phyloP scores from a whole-genome alignment of 352 stramenopile genomes.

The Phytopythium cucurbitacearum region DNA sequence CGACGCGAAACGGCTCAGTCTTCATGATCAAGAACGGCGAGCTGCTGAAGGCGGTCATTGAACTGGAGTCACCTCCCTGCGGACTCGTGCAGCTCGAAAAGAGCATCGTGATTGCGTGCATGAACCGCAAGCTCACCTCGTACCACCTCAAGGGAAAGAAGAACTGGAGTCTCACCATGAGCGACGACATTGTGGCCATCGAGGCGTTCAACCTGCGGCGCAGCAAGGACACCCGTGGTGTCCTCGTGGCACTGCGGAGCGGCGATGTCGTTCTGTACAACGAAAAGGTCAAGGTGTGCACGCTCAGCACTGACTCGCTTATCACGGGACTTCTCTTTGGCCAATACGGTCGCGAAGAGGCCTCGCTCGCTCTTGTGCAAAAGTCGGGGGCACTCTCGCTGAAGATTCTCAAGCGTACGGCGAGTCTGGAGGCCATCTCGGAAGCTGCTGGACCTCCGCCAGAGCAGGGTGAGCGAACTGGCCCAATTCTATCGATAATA shows the following conservation, averaged over 20 bases:
- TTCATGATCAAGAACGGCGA: slow-evolving; percentile 92
- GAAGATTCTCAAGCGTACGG: slow-evolving; percentile 88
- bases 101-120: slow-evolving; percentile 84
- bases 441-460: slow-evolving; percentile 69
- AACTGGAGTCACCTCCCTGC: slow-evolving; percentile 77
- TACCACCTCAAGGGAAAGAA: slow-evolving; percentile 91
- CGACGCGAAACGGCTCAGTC: slow-evolving; percentile 80
- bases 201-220: slow-evolving; percentile 65
- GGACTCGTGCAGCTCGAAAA: slow-evolving; percentile 78
- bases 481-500: background rate
- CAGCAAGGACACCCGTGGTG: slow-evolving; percentile 70
- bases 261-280: slow-evolving; percentile 88
- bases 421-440: slow-evolving; percentile 70
- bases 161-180: slow-evolving; percentile 87
- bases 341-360: slow-evolving; percentile 84
- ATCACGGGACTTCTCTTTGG: slow-evolving; percentile 85
- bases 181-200: slow-evolving; percentile 80
- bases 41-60: slow-evolving; percentile 80
- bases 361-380: slow-evolving; percentile 75
- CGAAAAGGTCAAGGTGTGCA: slow-evolving; percentile 83
- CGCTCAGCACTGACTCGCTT: slow-evolving; percentile 51
- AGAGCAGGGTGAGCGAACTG: slow-evolving; percentile 58
- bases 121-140: slow-evolving; percentile 83
- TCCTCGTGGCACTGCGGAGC: slow-evolving; percentile 81
- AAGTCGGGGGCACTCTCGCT: slow-evolving; percentile 78